Base-by-base conservation (phyloP, 139 green algal species). In the Microglena sp. region DNA sequence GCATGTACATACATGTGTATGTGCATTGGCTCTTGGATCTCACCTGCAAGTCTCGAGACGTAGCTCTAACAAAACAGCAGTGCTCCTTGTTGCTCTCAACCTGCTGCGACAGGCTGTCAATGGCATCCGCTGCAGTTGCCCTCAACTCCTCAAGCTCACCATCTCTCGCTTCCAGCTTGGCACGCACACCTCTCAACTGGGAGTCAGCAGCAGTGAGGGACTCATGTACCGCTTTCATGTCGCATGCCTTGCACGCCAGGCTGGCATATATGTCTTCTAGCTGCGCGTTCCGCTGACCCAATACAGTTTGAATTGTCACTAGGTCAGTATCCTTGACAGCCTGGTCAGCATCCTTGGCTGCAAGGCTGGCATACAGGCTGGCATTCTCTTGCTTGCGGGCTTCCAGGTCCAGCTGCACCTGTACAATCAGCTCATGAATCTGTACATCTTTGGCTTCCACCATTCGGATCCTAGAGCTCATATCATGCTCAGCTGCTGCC, bases 201-300 rank as follows among this genome's bases (percentile, higher is more conserved):
- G 28, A 62, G 30, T 30, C 55, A 62, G 55, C 55, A 28, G 30
- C 43, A 30, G 6, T 62, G 6, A 21, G 55, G 55, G 30, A 45
- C 11, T 8, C 28, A 62, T 8, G 55, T 45, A 15, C 7, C 27
- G 30, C 29, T 8, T 6, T 30, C 55, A 62, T 40, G 43, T 28
- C n/a, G 36, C n/a, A 4, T 36, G 30, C 55, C 55, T 62, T 11
- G 40, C 40, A 50, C 11, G 40, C 18, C 40, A 11, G 18, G 40
- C 40, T 50, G 11, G 11, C 11, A 15, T 50, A 15, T 18, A 50
- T n/a, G 11, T 18, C 11, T 11, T n/a, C 40, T 50, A 50, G 40
- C 18, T 11, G 40, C 40, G 40, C 18, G 11, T 18, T 11, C 11
- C 18, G 40, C 11, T 18, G 18, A n/a, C 40, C 40, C 40, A 15